Conservation (phyloP, 1,139 yeast species). For the Debaryomycetaceae sp. region DNA sequence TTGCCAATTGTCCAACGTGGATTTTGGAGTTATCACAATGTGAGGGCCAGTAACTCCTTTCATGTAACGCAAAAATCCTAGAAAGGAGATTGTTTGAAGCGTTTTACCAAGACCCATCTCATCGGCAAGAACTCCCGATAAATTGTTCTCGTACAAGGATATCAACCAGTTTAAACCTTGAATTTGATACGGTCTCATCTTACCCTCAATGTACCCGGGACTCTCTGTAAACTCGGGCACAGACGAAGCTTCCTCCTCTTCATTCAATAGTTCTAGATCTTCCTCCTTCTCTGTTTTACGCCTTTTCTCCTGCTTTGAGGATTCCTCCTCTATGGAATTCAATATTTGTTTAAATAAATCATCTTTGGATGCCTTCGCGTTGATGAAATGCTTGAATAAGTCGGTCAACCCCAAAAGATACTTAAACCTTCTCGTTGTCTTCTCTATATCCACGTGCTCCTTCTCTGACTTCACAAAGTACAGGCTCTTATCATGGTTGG, state of each 20-base stretch:
- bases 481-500: constrained; percentile 17
- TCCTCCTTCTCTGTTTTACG: constrained; percentile 69
- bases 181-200: constrained; percentile 76
- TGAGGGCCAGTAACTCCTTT: constrained; percentile 67
- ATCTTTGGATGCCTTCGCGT: constrained; percentile 62
- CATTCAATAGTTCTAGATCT: constrained; percentile 61
- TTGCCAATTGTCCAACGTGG: constrained; percentile 77
- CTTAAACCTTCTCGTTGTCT: constrained; percentile 60
- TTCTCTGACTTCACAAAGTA: constrained; percentile 52
- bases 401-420: constrained; percentile 65
- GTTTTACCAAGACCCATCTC: constrained; percentile 99
- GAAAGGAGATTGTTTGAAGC: constrained; percentile 82
- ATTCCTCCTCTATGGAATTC: constrained; percentile 34
- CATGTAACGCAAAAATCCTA: constrained; percentile 66
- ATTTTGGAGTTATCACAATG: constrained; percentile 71
- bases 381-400: constrained; percentile 65
- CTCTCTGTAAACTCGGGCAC: constrained; percentile 60
- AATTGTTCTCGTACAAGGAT: constrained; percentile 73
- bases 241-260: constrained; percentile 42
- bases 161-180: constrained; percentile 94
- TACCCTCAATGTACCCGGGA: constrained; percentile 63
- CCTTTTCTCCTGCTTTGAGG: constrained; percentile 24
- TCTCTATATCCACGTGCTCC: constrained; percentile 46
- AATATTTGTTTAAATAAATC: constrained; percentile 51
- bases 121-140: constrained; percentile 92